Evolutionary conservation across 305 asterid genomes (phyloP).

Genomic region (Vinca major): DNA sequence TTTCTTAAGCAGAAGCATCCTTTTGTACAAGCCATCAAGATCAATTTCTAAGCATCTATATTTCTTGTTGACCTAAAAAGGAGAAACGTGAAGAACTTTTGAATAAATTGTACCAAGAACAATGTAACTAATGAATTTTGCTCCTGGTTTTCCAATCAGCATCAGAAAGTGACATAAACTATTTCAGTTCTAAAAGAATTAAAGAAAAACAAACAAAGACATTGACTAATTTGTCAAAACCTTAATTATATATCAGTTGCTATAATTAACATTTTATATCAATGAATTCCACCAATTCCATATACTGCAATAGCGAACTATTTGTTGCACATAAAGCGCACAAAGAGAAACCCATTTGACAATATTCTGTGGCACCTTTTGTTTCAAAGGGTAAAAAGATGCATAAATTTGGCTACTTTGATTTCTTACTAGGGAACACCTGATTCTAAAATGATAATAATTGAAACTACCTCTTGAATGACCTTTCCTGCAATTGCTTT

Average conservation of each 20-base stretch:
- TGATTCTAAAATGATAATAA: background rate
- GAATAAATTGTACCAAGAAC: conserved; percentile 1
- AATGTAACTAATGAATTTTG: conserved; percentile 1
- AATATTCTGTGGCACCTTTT: background rate
- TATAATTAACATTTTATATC: background rate
- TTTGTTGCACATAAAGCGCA: background rate
- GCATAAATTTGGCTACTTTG: background rate
- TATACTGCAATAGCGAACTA: background rate
- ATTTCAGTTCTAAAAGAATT: background rate
- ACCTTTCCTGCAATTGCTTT: conserved; percentile 74
- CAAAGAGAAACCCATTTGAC: background rate
- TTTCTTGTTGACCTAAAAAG: conserved; percentile 85
- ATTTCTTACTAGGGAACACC: background rate
- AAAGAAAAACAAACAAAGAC: background rate
- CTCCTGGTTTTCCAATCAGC: background rate
- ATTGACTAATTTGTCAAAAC: background rate
- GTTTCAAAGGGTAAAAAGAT: background rate
- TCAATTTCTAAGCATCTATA: conserved; percentile 94
- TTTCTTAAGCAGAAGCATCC: conserved; percentile 95
- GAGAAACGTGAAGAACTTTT: background rate
- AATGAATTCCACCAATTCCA: background rate
- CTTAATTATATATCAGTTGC: background rate
- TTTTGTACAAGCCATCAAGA: conserved; percentile 93
- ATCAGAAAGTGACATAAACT: background rate
- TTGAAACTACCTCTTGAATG: conserved; percentile 66